Evolutionary conservation across 495 filamentous ascomycete species (phyloP).

Genomic region (Friedmanniomyces simplex): DNA sequence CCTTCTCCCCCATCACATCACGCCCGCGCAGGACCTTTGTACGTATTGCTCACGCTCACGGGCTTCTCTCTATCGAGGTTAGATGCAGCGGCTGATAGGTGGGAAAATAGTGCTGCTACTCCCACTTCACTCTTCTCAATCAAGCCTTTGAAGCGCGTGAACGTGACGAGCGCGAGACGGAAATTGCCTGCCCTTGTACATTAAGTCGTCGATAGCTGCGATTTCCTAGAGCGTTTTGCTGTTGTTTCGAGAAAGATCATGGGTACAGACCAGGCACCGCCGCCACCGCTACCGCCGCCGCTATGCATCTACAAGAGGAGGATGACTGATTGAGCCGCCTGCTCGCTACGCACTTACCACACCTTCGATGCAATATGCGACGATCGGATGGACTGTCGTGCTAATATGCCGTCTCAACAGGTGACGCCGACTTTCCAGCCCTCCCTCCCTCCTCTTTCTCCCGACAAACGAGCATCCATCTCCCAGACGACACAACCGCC

Average conservation of each 20-base stretch:
- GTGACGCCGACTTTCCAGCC: slow-evolving; percentile 15
- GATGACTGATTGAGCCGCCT: no score
- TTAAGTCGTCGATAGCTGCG: neutral
- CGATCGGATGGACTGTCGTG: neutral
- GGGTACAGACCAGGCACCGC: no score
- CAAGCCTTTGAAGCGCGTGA: neutral
- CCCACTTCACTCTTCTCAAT: neutral
- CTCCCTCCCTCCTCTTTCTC: slow-evolving; percentile 5
- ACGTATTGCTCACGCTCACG: slow-evolving; percentile 9
- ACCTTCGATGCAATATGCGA: neutral
- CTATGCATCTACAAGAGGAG: neutral
- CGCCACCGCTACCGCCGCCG: neutral
- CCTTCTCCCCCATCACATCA: neutral
- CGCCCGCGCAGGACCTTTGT: neutral
- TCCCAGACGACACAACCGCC: neutral
- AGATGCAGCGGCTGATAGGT: slow-evolving; percentile 16
- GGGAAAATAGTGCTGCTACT: slow-evolving; percentile 5
- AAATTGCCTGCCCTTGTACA: neutral
- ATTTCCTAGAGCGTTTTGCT: no score
- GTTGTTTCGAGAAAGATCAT: no score
- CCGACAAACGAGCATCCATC: slow-evolving; percentile 8
- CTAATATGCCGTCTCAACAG: slow-evolving; percentile 3
- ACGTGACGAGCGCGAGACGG: neutral
- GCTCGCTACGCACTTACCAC: no score
- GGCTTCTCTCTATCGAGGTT: neutral